phyloP scores from a whole-genome alignment of 2,329 filamentous ascomycete genomes.

The Stagonosporopsis vannaccii region DNA sequence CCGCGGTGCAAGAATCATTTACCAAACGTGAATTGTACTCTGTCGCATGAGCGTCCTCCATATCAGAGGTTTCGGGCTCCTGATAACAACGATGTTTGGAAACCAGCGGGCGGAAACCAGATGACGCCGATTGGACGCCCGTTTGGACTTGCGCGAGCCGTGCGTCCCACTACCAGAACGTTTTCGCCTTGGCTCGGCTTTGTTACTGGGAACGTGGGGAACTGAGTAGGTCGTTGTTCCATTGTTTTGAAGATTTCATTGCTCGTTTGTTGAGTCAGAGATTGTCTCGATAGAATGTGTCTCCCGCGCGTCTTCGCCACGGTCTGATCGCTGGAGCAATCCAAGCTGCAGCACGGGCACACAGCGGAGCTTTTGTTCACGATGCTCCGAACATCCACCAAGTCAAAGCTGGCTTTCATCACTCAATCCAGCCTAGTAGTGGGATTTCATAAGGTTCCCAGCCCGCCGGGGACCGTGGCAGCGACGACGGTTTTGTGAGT shows the following conservation, averaged over 20 bases:
- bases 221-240: background rate
- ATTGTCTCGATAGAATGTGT: background rate
- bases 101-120: conserved; percentile 10
- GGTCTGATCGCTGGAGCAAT: background rate
- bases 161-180: conserved; percentile 6
- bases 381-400: background rate
- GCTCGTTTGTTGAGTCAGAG: background rate
- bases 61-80: background rate
- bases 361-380: background rate
- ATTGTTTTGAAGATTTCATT: background rate
- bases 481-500: background rate
- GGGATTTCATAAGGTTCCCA: background rate
- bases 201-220: conserved; percentile 7
- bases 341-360: background rate
- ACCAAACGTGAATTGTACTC: no score
- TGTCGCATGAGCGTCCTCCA: background rate
- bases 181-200: conserved; percentile 4
- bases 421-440: background rate
- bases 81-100: background rate
- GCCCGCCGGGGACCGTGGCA: background rate
- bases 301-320: background rate
- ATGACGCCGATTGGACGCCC: conserved; percentile 14
- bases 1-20: background rate
- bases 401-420: background rate
- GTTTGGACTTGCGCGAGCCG: conserved; percentile 6